Evolutionary conservation across 495 filamentous ascomycete species (phyloP), one percentile per base, ranked within the genome.

Genomic region (Annulohypoxylon nitens): DNA sequence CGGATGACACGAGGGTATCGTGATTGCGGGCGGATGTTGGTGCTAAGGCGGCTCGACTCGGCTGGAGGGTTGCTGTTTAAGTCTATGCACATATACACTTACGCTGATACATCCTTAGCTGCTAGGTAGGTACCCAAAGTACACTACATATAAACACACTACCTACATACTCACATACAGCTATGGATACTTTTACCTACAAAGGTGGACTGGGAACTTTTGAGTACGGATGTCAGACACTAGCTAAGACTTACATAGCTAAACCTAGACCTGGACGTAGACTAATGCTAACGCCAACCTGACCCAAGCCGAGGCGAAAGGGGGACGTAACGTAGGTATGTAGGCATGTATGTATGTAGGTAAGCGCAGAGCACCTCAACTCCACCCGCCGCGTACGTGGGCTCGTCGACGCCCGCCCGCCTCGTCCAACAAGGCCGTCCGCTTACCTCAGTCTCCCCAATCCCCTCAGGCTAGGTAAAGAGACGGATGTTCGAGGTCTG

Each of bases 401-500:
- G 43, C 12, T 47, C 43, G 12, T 47, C 43, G 12, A 47, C 43
- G 43, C 6, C 43, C 10, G 16, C 43, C 43, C 18, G 16, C 18
- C 43, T 47, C 5, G 18, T 47, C n/a, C 18, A 8, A 47, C 43
- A 47, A 16, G 43, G 43, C 43, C 12, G n/a, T 47, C 43, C 16
- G 43, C 43, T 47, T 47, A 47, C 43, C 43, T 47, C 43, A 7
- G 1, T 7, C 43, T 47, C 9, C 12, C 37, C 12, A 11, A 6
- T 7, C 37, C 9, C 43, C 43, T 47, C 43, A 47, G 43, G 8
- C 43, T 47, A 47, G 43, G 43, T 47, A 47, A 47, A 47, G 43
- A 47, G 43, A 47, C 43, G 43, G 43, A 20, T 9, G 43, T 47
- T 47, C 43, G 43, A 47, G 43, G n/a, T 47, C 43, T 47, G 43